A percentile compares a stretch with the other conserved stretches of the same genome.
phyloP scores from a whole-genome alignment of 1,284 basidiomycete species.

The Amylostereum areolatum region DNA sequence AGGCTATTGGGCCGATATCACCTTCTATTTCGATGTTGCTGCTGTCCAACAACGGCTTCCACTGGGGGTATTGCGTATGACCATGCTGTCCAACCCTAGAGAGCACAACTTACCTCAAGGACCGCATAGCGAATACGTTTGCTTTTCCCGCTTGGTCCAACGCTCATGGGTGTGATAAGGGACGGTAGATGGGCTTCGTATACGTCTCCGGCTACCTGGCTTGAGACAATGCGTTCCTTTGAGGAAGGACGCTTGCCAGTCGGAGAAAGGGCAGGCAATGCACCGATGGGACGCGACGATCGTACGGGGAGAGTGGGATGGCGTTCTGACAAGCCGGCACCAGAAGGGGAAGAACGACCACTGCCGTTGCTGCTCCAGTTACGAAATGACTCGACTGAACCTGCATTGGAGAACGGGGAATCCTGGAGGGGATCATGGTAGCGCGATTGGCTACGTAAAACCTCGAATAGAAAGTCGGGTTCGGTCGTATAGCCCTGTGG shows the following conservation, averaged over 20 bases:
- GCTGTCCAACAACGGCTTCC: slow-evolving; percentile 83
- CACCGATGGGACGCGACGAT: slow-evolving; percentile 67
- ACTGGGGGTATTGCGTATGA: slow-evolving; percentile 36
- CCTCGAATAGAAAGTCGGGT: slow-evolving; percentile 82
- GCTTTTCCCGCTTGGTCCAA: slow-evolving; percentile 51
- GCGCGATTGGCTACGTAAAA: slow-evolving; percentile 70
- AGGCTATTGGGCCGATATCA: slow-evolving; percentile 23
- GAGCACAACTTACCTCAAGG: slow-evolving; percentile 52
- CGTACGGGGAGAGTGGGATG: slow-evolving; percentile 58
- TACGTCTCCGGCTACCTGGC: slow-evolving; percentile 47
- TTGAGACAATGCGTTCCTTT: slow-evolving; percentile 36
- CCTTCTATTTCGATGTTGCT: slow-evolving; percentile 81
- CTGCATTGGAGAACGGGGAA: slow-evolving; percentile 70
- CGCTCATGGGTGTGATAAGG: slow-evolving; percentile 69
- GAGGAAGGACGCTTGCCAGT: slow-evolving; percentile 17
- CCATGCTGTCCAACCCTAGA: neutral
- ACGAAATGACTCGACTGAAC: slow-evolving; percentile 67
- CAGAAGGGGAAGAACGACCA: slow-evolving; percentile 44
- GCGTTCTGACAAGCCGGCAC: slow-evolving; percentile 17
- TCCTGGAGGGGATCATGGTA: slow-evolving; percentile 84
- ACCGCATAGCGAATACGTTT: slow-evolving; percentile 79
- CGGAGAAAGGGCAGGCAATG: slow-evolving; percentile 30
- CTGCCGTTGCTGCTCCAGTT: slow-evolving; percentile 54
- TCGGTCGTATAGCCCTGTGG: slow-evolving; percentile 82
- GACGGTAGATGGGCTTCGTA: slow-evolving; percentile 69